Conservation (phyloP, 805 yeast genomes). For the Metschnikowia kofuensis region DNA sequence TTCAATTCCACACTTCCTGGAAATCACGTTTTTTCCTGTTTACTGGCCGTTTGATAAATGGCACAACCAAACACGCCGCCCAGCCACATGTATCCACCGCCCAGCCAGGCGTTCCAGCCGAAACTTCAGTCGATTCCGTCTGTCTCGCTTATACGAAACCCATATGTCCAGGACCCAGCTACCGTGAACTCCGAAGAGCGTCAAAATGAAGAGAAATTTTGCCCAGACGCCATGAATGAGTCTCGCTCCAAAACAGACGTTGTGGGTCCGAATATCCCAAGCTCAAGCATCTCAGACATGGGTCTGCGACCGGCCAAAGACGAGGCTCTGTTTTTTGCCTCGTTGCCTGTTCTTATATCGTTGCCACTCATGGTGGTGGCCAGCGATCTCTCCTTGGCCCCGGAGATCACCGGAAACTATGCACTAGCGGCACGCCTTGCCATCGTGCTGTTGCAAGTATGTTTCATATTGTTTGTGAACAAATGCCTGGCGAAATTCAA, state of each 20-base stretch:
- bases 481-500: slow-evolving; percentile 14
- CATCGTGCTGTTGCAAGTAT: slow-evolving; percentile 23
- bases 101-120: slow-evolving; percentile 11
- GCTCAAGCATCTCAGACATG: no score
- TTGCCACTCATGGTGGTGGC: slow-evolving; percentile 30
- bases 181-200: background rate
- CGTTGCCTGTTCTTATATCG: slow-evolving; percentile 34
- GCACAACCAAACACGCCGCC: slow-evolving; percentile 3
- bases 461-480: slow-evolving; percentile 18
- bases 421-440: slow-evolving; percentile 7
- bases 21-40: background rate
- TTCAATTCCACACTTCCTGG: background rate
- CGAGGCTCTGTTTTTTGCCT: slow-evolving; percentile 13
- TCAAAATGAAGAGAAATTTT: background rate
- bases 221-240: no score
- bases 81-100: background rate
- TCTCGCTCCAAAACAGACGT: no score
- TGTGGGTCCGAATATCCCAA: no score
- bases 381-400: slow-evolving; percentile 18
- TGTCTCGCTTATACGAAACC: slow-evolving; percentile 5
- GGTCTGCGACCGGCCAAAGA: background rate
- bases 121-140: slow-evolving; percentile 14
- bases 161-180: slow-evolving; percentile 2
- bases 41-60: no score
- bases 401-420: slow-evolving; percentile 1